Evolutionary conservation across 257 asterid species (phyloP).

Genomic region (Fraxinus anomala): DNA sequence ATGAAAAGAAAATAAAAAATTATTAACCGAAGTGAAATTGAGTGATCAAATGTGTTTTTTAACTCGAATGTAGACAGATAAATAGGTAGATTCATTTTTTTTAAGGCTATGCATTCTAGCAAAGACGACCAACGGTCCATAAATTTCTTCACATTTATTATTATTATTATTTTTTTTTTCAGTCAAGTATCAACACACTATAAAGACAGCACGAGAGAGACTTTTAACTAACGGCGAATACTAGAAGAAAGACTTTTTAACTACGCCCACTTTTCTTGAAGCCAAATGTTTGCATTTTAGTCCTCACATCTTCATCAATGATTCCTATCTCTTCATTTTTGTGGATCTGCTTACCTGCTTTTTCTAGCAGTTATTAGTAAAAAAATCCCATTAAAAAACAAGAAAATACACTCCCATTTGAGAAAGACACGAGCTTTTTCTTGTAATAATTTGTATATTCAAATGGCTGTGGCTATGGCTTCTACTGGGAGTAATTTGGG

Average conservation of each 20-base stretch:
- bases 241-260: conserved; percentile 34
- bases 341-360: conserved; percentile 24
- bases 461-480: conserved; percentile 85
- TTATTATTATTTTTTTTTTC: no score
- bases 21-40: no score
- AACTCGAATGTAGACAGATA: no score
- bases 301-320: conserved; percentile 22
- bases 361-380: conserved; percentile 20
- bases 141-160: no score
- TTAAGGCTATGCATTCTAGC: no score
- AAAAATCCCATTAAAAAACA: conserved; percentile 5
- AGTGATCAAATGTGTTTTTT: no score
- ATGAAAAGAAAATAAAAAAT: no score
- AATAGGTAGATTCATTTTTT: no score
- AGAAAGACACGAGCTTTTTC: neutral
- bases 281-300: conserved; percentile 28
- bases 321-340: conserved; percentile 23
- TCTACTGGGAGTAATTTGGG: conserved; percentile 58
- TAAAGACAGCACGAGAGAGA: neutral
- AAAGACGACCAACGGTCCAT: no score
- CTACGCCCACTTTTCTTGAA: conserved; percentile 19
- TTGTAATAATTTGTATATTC: neutral
- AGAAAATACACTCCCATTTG: neutral
- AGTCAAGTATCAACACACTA: no score
- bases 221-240: conserved; percentile 57